Evolutionary conservation across 208 protist species (phyloP).

Genomic region (Crithidia thermophila): DNA sequence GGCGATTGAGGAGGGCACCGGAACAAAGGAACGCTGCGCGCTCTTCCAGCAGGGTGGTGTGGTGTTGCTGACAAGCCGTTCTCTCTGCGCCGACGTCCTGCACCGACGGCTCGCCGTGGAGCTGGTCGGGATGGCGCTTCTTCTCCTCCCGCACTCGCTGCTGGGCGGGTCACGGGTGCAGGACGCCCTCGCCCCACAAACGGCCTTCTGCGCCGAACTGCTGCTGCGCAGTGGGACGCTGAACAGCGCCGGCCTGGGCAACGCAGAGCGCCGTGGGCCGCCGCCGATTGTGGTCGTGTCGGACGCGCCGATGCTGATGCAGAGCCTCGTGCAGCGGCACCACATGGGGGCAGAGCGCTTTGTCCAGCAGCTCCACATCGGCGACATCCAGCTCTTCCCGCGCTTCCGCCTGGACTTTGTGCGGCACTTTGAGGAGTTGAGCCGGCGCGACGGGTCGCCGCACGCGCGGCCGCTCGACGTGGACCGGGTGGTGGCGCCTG

Average conservation of each 20-base stretch:
- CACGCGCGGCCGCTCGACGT: slow-evolving; percentile 44
- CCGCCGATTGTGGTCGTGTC: slow-evolving; percentile 58
- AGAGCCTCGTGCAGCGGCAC: slow-evolving; percentile 68
- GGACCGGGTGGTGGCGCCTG: slow-evolving; percentile 55
- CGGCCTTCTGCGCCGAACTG: slow-evolving; percentile 76
- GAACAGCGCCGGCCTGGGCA: slow-evolving; percentile 7
- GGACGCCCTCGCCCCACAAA: slow-evolving; percentile 46
- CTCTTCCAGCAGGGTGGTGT: slow-evolving; percentile 70
- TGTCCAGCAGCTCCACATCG: slow-evolving; percentile 60
- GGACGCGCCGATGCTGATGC: slow-evolving; percentile 61
- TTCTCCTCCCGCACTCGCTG: slow-evolving; percentile 43
- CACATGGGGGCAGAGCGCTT: slow-evolving; percentile 69
- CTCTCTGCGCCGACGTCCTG: slow-evolving; percentile 80
- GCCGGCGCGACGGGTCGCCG: slow-evolving; percentile 7
- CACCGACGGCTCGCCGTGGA: slow-evolving; percentile 71
- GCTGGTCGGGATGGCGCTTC: slow-evolving; percentile 43
- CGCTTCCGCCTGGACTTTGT: slow-evolving; percentile 81
- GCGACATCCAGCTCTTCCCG: slow-evolving; percentile 83
- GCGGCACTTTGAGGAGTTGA: slow-evolving; percentile 72
- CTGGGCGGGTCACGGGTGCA: slow-evolving; percentile 17
- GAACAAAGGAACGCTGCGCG: slow-evolving; percentile 59
- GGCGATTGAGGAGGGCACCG: slow-evolving; percentile 62
- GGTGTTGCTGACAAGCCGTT: slow-evolving; percentile 60
- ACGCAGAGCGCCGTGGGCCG: slow-evolving; percentile 5
- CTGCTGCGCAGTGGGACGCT: slow-evolving; percentile 41